Evolutionary conservation across 495 filamentous ascomycete species (phyloP).

Genomic region (Penicillium goetzii): DNA sequence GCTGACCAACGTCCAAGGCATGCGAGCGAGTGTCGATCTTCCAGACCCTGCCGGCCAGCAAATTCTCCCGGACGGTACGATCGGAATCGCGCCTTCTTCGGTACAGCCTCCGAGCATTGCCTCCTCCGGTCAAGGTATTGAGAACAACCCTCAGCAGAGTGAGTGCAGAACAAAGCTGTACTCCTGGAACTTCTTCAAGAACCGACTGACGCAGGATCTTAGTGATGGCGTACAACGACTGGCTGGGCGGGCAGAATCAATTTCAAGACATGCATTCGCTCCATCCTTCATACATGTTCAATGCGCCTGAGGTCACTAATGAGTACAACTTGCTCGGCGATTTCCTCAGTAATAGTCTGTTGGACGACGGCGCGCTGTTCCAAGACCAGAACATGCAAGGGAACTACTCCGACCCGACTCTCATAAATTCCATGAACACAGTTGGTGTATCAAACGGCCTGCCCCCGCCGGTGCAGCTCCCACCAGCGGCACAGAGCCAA

Average conservation of each 20-base stretch:
- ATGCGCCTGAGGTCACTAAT: conserved; percentile 87
- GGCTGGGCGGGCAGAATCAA: conserved; percentile 75
- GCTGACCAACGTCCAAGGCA: conserved; percentile 40
- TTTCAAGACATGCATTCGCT: conserved; percentile 94
- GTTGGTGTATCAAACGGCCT: conserved; percentile 38
- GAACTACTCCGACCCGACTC: conserved; percentile 58
- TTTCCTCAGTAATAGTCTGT: conserved; percentile 84
- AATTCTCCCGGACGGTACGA: conserved; percentile 41
- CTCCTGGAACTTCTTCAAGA: conserved; percentile 14
- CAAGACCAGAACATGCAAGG: conserved; percentile 63
- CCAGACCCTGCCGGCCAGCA: conserved; percentile 49
- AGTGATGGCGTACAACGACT: conserved; percentile 70
- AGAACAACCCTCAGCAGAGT: conserved; percentile 72
- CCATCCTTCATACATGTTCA: conserved; percentile 94
- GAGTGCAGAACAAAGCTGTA: conserved; percentile 47
- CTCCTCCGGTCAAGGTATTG: conserved; percentile 49
- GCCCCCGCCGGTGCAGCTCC: conserved; percentile 41
- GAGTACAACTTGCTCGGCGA: conserved; percentile 97
- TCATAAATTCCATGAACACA: conserved; percentile 55
- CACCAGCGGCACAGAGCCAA: conserved; percentile 45
- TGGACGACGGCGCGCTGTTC: conserved; percentile 75
- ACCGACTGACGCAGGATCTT: conserved; percentile 34
- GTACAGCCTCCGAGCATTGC: conserved; percentile 43
- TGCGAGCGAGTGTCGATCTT: conserved; percentile 46
- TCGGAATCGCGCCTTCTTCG: conserved; percentile 37